Conservation (phyloP, 2,329 filamentous ascomycete genomes). For the Monosporascus sp. region DNA sequence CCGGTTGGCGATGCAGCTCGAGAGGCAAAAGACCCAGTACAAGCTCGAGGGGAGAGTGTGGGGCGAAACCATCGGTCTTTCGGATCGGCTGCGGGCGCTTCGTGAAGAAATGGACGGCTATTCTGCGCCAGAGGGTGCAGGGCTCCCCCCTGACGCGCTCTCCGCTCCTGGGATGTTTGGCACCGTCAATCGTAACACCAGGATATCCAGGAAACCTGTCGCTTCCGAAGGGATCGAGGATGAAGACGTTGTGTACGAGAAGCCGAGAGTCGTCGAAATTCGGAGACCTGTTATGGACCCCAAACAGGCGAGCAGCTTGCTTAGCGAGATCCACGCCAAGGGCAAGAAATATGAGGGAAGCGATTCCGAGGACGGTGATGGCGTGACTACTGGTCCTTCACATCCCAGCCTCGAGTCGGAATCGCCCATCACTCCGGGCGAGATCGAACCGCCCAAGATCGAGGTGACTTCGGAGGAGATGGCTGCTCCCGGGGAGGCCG, state of each 20-base stretch:
- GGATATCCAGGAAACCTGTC: constrained; percentile 50
- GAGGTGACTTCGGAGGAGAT: constrained; percentile 41
- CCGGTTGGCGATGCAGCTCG: constrained; percentile 88
- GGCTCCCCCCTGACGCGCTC: constrained; percentile 38
- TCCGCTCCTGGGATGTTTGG: constrained; percentile 58
- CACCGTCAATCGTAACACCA: constrained; percentile 59
- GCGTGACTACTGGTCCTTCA: constrained; percentile 67
- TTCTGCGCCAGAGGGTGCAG: constrained; percentile 40
- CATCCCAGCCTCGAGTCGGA: constrained; percentile 70
- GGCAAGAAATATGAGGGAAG: constrained; percentile 68
- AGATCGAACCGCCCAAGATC: constrained; percentile 55
- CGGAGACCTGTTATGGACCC: constrained; percentile 61
- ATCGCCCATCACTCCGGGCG: constrained; percentile 61
- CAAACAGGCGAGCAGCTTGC: constrained; percentile 62
- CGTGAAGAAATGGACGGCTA: constrained; percentile 88
- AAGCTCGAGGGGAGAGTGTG: constrained; percentile 93
- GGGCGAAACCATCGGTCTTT: constrained; percentile 76
- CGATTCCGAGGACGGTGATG: constrained; percentile 66
- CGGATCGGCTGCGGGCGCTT: constrained; percentile 83
- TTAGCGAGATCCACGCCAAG: constrained; percentile 68
- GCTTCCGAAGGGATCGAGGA: constrained; percentile 37
- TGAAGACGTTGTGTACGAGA: constrained; percentile 66
- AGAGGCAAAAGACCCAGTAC: constrained; percentile 95
- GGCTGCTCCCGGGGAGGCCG: constrained; percentile 22
- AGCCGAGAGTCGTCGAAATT: constrained; percentile 73